Evolutionary conservation across 2,329 filamentous ascomycete species (phyloP).

Genomic region (Stenocarpella maydis): DNA sequence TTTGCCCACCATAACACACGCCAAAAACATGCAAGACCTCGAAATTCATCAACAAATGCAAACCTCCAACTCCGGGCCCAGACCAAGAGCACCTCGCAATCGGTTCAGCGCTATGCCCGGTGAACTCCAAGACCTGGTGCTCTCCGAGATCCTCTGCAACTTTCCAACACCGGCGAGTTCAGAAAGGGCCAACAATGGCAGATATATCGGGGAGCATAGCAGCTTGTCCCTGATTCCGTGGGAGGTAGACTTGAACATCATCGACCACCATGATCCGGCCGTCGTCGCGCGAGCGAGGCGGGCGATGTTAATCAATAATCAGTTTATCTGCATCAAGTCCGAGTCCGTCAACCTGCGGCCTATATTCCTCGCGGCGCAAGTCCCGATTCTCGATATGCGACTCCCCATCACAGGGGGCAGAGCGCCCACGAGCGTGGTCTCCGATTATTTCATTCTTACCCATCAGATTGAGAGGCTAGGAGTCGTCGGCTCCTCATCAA

Average conservation of each 20-base stretch:
- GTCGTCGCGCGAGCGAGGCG: not conserved
- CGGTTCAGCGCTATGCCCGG: not conserved
- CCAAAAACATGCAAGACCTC: not conserved
- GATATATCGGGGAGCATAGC: not conserved
- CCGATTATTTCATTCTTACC: not conserved
- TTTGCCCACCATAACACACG: not conserved
- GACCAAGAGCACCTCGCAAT: not conserved
- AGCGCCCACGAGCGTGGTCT: not conserved
- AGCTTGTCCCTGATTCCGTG: not conserved
- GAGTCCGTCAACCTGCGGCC: not conserved
- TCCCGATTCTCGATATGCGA: not conserved
- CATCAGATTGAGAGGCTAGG: not conserved
- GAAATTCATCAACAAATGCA: not conserved
- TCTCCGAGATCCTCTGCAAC: not conserved
- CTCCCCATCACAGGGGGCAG: too few relatives aligned
- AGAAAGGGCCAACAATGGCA: not conserved
- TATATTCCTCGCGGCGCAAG: not conserved
- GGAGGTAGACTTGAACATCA: not conserved
- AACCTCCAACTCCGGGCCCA: not conserved
- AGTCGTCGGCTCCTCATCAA: not conserved
- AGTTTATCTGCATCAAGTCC: not conserved
- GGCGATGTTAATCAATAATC: not conserved
- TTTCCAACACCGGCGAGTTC: not conserved
- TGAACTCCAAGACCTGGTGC: not conserved
- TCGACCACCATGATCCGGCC: not conserved